Conservation (phyloP, 768 basidiomycete species). For the Boletus barrowsii region DNA sequence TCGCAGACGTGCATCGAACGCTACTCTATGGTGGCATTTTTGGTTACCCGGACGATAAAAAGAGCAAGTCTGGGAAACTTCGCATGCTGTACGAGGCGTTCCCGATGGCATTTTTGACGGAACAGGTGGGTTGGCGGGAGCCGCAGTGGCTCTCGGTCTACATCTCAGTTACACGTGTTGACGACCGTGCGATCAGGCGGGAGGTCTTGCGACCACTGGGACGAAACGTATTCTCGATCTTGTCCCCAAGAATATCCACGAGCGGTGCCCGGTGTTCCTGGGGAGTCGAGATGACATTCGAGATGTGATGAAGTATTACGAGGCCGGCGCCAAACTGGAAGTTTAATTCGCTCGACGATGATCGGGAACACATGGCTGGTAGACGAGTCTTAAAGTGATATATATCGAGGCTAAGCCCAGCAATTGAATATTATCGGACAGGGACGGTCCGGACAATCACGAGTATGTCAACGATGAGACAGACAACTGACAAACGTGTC, state of each 20-base stretch:
- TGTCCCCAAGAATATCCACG: slow-evolving; percentile 81
- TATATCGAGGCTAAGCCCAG: not conserved
- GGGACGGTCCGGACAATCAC: not conserved
- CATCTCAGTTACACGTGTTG: not conserved
- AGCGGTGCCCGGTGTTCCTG: slow-evolving; percentile 90
- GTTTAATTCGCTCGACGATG: not conserved
- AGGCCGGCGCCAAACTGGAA: slow-evolving; percentile 30
- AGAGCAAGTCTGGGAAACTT: slow-evolving; percentile 94
- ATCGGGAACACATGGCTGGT: not conserved
- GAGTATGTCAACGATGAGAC: no score
- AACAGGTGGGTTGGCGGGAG: slow-evolving; percentile 60
- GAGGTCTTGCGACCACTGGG: slow-evolving; percentile 95
- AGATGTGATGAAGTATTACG: slow-evolving; percentile 87
- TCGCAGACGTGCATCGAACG: slow-evolving; percentile 96
- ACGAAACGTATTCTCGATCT: slow-evolving; percentile 92
- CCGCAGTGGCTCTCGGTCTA: not conserved
- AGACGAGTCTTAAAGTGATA: not conserved
- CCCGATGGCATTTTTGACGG: slow-evolving; percentile 94
- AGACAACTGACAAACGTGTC: not conserved
- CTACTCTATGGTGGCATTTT: slow-evolving; percentile 98
- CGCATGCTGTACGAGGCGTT: slow-evolving; percentile 95
- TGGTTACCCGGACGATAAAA: slow-evolving; percentile 97
- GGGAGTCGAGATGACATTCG: slow-evolving; percentile 91
- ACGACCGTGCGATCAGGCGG: slow-evolving; percentile 56
- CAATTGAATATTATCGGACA: no score